A percentile compares a stretch with the other conserved stretches of the same genome.
phyloP scores from a whole-genome alignment of 306 rosid genomes.

The Pueraria montana region DNA sequence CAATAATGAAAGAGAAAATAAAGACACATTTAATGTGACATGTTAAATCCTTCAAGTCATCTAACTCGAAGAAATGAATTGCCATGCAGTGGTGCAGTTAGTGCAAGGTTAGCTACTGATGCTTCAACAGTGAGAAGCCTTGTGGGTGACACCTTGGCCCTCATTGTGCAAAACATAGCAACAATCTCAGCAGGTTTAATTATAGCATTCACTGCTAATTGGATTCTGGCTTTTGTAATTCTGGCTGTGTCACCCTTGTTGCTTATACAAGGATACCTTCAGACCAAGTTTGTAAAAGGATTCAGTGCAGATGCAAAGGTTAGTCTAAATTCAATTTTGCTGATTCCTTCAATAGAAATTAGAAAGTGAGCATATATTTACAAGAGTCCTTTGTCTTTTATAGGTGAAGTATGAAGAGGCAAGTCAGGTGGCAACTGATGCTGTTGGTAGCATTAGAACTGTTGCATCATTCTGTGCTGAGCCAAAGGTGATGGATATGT shows the following conservation, averaged over 20 bases:
- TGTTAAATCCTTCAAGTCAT: conserved; percentile 24
- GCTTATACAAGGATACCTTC: conserved; percentile 64
- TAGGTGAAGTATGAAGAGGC: conserved; percentile 47
- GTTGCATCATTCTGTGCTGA: background rate
- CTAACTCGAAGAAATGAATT: conserved; percentile 19
- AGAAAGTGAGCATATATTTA: background rate
- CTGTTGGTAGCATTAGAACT: conserved; percentile 1
- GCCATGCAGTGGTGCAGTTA: conserved; percentile 71
- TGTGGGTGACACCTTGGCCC: conserved; percentile 81
- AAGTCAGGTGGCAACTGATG: background rate
- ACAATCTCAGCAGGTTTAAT: conserved; percentile 64
- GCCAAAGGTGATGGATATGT: conserved; percentile 73
- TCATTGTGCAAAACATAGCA: conserved; percentile 71
- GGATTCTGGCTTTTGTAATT: conserved; percentile 71
- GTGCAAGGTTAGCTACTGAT: conserved; percentile 87
- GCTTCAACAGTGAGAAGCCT: conserved; percentile 76
- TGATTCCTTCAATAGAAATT: background rate
- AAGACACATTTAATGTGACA: background rate
- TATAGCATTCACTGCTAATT: conserved; percentile 83
- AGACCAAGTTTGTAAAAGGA: conserved; percentile 66
- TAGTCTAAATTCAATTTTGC: background rate
- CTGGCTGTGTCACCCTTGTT: conserved; percentile 70
- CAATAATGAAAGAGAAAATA: background rate
- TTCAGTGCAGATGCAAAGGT: conserved; percentile 93
- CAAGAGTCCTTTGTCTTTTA: conserved; percentile 2